Evolutionary conservation across 805 yeast species (phyloP), one percentile per base, ranked within the genome.

Genomic region (Spathaspora gorwiae): DNA sequence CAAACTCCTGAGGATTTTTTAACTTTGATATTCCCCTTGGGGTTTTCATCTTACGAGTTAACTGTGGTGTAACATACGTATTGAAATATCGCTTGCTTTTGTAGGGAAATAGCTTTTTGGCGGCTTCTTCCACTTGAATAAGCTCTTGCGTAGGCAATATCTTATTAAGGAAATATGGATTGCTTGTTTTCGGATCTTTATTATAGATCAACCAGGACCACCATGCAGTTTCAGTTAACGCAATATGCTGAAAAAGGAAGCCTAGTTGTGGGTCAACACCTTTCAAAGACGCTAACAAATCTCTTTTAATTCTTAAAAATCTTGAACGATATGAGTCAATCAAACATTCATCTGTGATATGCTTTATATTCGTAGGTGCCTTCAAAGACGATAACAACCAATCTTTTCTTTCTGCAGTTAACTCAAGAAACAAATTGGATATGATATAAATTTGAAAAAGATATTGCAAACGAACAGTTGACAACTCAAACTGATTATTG

Each of bases 161-260:
- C 32, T 54, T 59, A 19, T 59, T 54, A 6, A 49, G 51, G 46
- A 68, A 58, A 13, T 67, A 52, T 8, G 67, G 55, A 36, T 60
- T 57, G 19, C 65, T 64, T 4, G 62, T 59, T 7, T 47, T 52
- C n/a, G 57, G 51, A 39, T 65, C 69, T 42, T 70, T 69, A 8
- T 68, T 67, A 47, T 65, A 61, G 4, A 70, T 52, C 19, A 71
- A 55, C 72, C 73, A 70, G 6, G 60, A 61, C 70, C 70, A 65
- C 76, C 75, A 69, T 24, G 52, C 44, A 27, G 56, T 56, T 41
- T 72, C 76, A 1, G 64, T 51, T 1, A 50, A 39, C 1, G 55
- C 47, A 30, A 68, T 35, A 13, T 58, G 61, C 42, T 57, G 65
- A 10, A 69, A 46, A 39, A 66, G 44, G 32, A 52, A 58, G 12